A percentile compares a stretch with the other conserved stretches of the same genome.
These are phyloP conservation scores for Mycena olivaceomarginata DNA, from an alignment of 768 basidiomycete genomes.

Conservation along the genomic window DNA sequence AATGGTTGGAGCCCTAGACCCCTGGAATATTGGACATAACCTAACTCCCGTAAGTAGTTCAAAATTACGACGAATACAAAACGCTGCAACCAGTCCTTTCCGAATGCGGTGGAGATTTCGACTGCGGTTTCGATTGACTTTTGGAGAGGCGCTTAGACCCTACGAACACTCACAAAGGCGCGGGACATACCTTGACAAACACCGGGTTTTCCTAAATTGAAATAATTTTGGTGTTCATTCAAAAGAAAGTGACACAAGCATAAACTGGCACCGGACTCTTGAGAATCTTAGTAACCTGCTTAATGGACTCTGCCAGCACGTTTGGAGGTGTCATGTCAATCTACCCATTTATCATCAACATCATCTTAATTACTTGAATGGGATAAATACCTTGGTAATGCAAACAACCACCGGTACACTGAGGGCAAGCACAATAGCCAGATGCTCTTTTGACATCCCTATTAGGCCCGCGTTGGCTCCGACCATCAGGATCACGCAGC, in stretches of 20 bases:
- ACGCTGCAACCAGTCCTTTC: constrained; percentile 77
- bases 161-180: too few species aligned
- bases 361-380: not conserved
- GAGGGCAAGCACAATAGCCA: constrained; percentile 95
- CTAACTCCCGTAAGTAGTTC: constrained; percentile 60
- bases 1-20: too few species aligned
- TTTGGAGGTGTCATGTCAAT: constrained; percentile 99
- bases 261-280: constrained; percentile 93
- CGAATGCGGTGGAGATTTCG: constrained; percentile 85
- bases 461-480: constrained; percentile 96
- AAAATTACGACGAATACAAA: not conserved
- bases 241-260: constrained; percentile 26
- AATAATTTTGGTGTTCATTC: not conserved
- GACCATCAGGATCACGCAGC: constrained; percentile 93
- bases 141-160: too few species aligned
- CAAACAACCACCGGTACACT: constrained; percentile 96
- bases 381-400: constrained; percentile 86
- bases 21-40: constrained; percentile 92
- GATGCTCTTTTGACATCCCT: constrained; percentile 96
- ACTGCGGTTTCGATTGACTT: constrained; percentile 87
- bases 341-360: constrained; percentile 56
- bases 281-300: constrained; percentile 94
- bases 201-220: constrained; percentile 80
- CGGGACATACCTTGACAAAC: constrained; percentile 70
- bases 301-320: constrained; percentile 92